Percentiles rank a stretch among this genome's conserved stretches.
Evolutionary conservation across 345 rosid species (phyloP).

Genomic region (Corchorus olitorius): DNA sequence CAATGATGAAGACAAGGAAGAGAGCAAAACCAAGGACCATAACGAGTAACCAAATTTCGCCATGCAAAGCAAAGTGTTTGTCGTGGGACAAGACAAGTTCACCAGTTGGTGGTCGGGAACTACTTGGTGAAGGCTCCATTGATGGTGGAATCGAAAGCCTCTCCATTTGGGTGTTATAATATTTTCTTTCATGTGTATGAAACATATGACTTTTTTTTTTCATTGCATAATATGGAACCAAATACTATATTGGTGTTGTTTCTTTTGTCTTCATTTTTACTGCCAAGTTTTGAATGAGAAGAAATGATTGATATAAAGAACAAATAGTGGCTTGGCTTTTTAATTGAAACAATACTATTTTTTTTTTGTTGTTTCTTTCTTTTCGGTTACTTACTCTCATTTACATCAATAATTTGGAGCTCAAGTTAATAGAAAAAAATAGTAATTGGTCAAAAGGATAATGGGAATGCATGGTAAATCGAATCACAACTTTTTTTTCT

Average conservation of each 20-base stretch:
- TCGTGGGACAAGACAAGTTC: not conserved
- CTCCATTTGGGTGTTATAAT: not conserved
- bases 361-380: not conserved
- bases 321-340: not conserved
- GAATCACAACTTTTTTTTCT: no score
- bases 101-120: not conserved
- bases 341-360: not conserved
- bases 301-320: no score
- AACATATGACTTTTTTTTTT: constrained; percentile 13
- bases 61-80: constrained; percentile 21
- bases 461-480: no score
- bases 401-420: constrained; percentile 5
- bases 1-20: constrained; percentile 1
- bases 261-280: not conserved
- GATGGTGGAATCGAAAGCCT: not conserved
- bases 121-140: constrained; percentile 10
- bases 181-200: not conserved
- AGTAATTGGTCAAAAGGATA: not conserved
- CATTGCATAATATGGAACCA: not conserved
- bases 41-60: constrained; percentile 4
- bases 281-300: not conserved
- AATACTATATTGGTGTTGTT: no score
- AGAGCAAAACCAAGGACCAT: not conserved
- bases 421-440: not conserved
- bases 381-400: constrained; percentile 1